phyloP scores from a whole-genome alignment of 2,329 filamentous ascomycete species.

The Canariomyces notabilis region DNA sequence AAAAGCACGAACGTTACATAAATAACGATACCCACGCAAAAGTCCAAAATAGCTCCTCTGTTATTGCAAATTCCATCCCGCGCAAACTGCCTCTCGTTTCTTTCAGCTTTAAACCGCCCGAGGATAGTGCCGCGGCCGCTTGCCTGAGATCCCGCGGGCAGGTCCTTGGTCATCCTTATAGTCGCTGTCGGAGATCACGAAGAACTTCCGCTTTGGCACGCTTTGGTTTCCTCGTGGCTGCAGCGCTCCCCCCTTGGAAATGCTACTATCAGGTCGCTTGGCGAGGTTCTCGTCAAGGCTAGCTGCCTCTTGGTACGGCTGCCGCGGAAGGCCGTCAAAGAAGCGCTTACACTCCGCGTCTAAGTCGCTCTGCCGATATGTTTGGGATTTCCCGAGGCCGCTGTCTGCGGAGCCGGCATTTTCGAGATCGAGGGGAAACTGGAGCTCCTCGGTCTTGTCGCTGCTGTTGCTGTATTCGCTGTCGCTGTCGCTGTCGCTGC shows the following conservation, averaged over 20 bases:
- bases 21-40: no score
- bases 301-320: neutral
- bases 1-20: no score
- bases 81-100: no score
- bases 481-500: neutral
- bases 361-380: slow-evolving; percentile 1
- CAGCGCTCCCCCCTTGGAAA: neutral
- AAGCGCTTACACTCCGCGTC: neutral
- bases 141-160: no score
- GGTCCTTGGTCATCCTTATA: no score
- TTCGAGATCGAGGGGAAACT: slow-evolving; percentile 1
- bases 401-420: neutral
- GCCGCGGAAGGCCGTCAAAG: neutral
- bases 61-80: no score
- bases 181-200: neutral
- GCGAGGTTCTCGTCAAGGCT: neutral
- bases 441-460: neutral
- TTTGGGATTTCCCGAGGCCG: neutral
- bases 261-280: neutral
- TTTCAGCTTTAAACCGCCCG: no score
- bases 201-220: slow-evolving; percentile 1
- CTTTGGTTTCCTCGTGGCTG: neutral
- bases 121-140: no score
- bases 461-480: neutral
- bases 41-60: no score